Base-by-base conservation (phyloP, 768 basidiomycete genomes). In the Suillus plorans region DNA sequence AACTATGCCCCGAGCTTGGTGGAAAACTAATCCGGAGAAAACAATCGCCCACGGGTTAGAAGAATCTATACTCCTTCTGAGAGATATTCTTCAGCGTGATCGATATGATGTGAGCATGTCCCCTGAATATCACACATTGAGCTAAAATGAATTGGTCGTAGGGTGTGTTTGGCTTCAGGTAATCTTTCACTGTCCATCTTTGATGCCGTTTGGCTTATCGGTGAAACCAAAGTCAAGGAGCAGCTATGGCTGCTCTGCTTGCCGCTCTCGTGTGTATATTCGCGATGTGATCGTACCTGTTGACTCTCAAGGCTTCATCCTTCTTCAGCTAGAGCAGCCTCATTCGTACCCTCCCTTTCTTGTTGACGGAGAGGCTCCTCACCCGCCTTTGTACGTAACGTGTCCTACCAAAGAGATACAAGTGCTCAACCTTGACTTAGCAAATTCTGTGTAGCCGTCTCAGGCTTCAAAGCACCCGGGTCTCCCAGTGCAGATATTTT, bases 131-230 rank as follows among this genome's bases (percentile, higher is more conserved):
- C 25, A 37, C 55, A 44, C 39, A 10, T 57, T 6, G 28, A n/a
- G 3, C 36, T 55, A 6, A 60, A 5, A 50, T 39, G 16, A 31
- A 16, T 10, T 13, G 28, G 49, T 34, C 49, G 22, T 69, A 93
- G 90, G 92, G 91, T 34, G 84, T 93, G 9, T 83, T 94, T 70
- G 92, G 92, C 7, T 93, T 93, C 72, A 92, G 91, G 89, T 88
- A 36, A 36, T 76, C 64, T 64, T 14, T 58, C 20, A 18, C 36
- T 31, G 14, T 12, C 6, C 16, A 18, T 59, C 41, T 47, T 47
- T 8, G 50, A 53, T 14, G 5, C 45, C 34, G 10, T 66, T 44
- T 28, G 52, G 18, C 37, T 61, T 41, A 70, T 63, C 36, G 44
- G 65, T 37, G 44, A 36, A 63, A 59, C 66, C 57, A n/a, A 53